Evolutionary conservation across 208 protist species (phyloP).

Genomic region (Leishmania arabica): DNA sequence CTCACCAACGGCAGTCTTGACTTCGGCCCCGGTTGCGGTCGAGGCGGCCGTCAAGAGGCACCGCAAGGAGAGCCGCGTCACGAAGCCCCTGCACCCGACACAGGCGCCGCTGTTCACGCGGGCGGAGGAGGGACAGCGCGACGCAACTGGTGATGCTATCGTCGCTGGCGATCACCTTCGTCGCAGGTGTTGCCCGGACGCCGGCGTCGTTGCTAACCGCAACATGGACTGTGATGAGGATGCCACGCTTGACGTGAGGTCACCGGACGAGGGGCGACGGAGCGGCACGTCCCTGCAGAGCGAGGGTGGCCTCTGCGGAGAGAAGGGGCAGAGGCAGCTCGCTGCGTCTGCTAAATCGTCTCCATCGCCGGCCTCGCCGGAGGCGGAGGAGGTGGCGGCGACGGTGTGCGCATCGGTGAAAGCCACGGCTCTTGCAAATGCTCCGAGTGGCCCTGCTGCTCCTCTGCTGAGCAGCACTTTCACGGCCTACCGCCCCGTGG

Average conservation of each 20-base stretch:
- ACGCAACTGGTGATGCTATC: not conserved
- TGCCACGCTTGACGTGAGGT: not conserved
- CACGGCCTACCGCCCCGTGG: slow-evolving; percentile 33
- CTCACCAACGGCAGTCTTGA: not conserved
- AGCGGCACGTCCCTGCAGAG: not conserved
- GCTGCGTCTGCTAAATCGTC: slow-evolving; percentile 9
- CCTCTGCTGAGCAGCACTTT: not conserved
- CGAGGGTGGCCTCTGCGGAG: not conserved
- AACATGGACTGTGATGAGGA: not conserved
- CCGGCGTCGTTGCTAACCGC: not conserved
- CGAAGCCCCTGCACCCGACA: not conserved
- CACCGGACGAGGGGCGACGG: not conserved
- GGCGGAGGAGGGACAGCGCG: not conserved
- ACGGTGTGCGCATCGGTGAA: not conserved
- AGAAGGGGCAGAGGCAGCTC: not conserved
- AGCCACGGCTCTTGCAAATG: not conserved
- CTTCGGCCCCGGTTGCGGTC: not conserved
- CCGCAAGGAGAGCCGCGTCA: not conserved
- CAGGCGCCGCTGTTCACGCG: not conserved
- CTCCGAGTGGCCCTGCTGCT: not conserved
- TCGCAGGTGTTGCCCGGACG: not conserved
- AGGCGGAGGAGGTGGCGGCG: not conserved
- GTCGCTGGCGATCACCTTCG: not conserved
- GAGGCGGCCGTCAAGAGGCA: slow-evolving; percentile 13
- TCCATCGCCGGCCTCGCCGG: slow-evolving; percentile 20